Evolutionary conservation across 2,329 filamentous ascomycete species (phyloP).

Genomic region (Trichoderma hamatum): DNA sequence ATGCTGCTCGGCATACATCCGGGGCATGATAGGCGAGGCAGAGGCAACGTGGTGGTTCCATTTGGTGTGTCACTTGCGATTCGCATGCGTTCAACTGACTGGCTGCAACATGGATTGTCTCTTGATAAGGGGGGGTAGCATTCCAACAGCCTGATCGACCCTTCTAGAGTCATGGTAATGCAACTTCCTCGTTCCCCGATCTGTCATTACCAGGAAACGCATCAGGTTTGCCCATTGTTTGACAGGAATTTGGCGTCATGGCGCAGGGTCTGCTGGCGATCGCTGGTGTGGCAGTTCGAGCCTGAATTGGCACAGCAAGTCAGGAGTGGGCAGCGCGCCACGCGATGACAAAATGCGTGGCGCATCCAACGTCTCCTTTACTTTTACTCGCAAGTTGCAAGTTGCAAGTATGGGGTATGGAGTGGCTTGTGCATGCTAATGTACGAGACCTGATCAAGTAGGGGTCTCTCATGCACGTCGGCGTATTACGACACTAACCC

Average conservation of each 20-base stretch:
- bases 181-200: background rate
- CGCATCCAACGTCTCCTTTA: slow-evolving; percentile 17
- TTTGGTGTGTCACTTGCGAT: slow-evolving; percentile 15
- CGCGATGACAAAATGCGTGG: slow-evolving; percentile 10
- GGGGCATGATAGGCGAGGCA: slow-evolving; percentile 9
- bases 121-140: slow-evolving; percentile 18
- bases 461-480: slow-evolving; percentile 11
- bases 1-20: slow-evolving; percentile 13
- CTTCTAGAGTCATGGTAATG: slow-evolving; percentile 5
- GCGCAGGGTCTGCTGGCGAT: slow-evolving; percentile 11
- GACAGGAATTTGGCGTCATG: slow-evolving; percentile 13
- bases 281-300: background rate
- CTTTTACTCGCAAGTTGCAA: slow-evolving; percentile 3
- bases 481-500: slow-evolving; percentile 13
- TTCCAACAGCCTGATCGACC: slow-evolving; percentile 17
- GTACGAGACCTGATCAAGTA: background rate
- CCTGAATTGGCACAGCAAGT: background rate
- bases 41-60: slow-evolving; percentile 15
- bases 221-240: background rate
- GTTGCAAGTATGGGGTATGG: slow-evolving; percentile 8
- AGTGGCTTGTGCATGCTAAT: background rate
- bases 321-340: slow-evolving; percentile 12
- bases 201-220: background rate
- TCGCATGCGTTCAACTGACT: slow-evolving; percentile 13
- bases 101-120: slow-evolving; percentile 13